These are phyloP conservation scores for Clarireedia homoeocarpa DNA, from an alignment of 2,329 filamentous ascomycete genomes.

Conservation along the genomic window DNA sequence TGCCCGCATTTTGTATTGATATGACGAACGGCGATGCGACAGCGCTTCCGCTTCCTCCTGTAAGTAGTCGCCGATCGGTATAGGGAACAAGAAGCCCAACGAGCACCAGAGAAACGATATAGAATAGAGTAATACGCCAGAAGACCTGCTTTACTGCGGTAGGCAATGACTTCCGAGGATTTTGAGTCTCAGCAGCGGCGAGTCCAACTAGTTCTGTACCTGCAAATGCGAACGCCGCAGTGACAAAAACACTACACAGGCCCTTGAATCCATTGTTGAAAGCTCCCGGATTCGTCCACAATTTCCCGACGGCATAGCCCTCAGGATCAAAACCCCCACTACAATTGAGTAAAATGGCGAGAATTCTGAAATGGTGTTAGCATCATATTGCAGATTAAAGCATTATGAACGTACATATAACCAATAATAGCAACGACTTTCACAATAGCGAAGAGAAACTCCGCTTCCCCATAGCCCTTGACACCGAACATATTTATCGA, in stretches of 20 bases:
- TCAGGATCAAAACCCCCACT: conserved; percentile 61
- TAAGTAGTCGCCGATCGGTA: conserved; percentile 34
- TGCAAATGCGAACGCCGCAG: conserved; percentile 43
- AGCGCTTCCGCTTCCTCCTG: conserved; percentile 27
- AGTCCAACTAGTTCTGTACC: conserved; percentile 47
- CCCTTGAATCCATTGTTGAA: conserved; percentile 78
- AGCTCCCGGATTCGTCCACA: conserved; percentile 75
- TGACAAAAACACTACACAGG: conserved; percentile 43
- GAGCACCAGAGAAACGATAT: conserved; percentile 43
- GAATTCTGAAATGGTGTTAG: conserved; percentile 45
- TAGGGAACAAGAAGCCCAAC: conserved; percentile 42
- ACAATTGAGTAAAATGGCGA: conserved; percentile 79
- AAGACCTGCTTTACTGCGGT: conserved; percentile 46
- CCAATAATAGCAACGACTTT: conserved; percentile 82
- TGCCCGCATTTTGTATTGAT: conserved; percentile 44
- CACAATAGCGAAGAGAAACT: conserved; percentile 79
- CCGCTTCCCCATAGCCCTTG: conserved; percentile 81
- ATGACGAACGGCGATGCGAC: conserved; percentile 49
- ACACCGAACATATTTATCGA: conserved; percentile 83
- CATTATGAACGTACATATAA: conserved; percentile 60
- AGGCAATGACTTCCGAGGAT: conserved; percentile 42
- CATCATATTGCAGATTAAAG: background rate
- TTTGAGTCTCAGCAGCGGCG: conserved; percentile 42
- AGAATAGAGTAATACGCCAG: conserved; percentile 46
- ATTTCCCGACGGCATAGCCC: conserved; percentile 72